Conservation (phyloP, 345 rosid species). For the Balakata baccata region DNA sequence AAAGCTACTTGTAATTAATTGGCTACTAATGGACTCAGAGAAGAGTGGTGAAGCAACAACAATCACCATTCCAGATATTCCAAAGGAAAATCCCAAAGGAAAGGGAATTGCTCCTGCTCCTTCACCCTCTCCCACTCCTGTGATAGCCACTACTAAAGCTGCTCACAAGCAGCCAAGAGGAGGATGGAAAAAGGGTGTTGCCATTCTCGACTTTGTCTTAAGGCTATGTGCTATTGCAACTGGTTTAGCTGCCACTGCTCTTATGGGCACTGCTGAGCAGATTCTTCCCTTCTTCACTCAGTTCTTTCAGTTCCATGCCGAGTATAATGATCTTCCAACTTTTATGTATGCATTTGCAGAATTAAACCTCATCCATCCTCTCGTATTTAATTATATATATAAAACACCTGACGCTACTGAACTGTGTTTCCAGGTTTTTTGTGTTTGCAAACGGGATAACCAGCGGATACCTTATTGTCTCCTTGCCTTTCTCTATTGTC, state of each 20-base stretch:
- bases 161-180: slow-evolving; percentile 1
- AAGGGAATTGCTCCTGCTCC: slow-evolving; percentile 22
- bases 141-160: slow-evolving; percentile 4
- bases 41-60: slow-evolving; percentile 14
- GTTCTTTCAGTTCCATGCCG: slow-evolving; percentile 61
- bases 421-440: slow-evolving; percentile 37
- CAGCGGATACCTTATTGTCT: slow-evolving; percentile 49
- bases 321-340: slow-evolving; percentile 40
- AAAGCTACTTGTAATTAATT: neutral
- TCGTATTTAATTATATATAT: too few relatives aligned
- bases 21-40: slow-evolving; percentile 27
- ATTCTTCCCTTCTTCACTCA: slow-evolving; percentile 65
- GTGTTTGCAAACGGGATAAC: slow-evolving; percentile 35
- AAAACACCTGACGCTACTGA: neutral
- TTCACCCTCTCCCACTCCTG: neutral
- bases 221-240: slow-evolving; percentile 41
- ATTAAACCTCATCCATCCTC: too few relatives aligned
- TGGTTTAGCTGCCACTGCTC: slow-evolving; percentile 38
- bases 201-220: slow-evolving; percentile 45
- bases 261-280: slow-evolving; percentile 42
- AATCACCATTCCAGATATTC: slow-evolving; percentile 21
- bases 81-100: slow-evolving; percentile 22
- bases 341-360: slow-evolving; percentile 29
- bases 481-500: slow-evolving; percentile 52
- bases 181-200: slow-evolving; percentile 41